phyloP scores from a whole-genome alignment of 139 green algal genomes.

The Medakamo hakoo region DNA sequence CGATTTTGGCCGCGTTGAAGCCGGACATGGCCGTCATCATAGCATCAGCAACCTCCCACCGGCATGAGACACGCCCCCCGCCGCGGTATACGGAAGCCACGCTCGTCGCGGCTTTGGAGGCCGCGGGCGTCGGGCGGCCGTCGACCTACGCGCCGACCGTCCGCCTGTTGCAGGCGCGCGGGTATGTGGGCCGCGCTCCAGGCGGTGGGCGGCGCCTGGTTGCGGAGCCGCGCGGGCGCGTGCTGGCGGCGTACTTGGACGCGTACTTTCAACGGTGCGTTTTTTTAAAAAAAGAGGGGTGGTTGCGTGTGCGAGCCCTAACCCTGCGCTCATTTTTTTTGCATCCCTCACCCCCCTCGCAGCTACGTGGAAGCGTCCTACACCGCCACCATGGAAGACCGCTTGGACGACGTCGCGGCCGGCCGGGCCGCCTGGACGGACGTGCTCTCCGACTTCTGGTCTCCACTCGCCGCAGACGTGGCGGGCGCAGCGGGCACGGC shows the following conservation, averaged over 20 bases:
- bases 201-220: constrained; percentile 32
- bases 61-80: constrained; percentile 63
- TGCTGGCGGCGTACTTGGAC: constrained; percentile 58
- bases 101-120: constrained; percentile 70
- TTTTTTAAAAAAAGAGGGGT: no score
- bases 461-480: constrained; percentile 30
- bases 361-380: constrained; percentile 68
- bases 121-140: constrained; percentile 72
- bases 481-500: constrained; percentile 10
- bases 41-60: neutral
- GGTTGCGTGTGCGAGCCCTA: no score
- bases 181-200: constrained; percentile 50
- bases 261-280: no score
- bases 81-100: constrained; percentile 54
- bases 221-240: constrained; percentile 33
- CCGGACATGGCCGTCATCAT: no score
- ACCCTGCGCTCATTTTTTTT: no score
- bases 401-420: constrained; percentile 45
- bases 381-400: constrained; percentile 41
- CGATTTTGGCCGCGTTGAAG: no score
- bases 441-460: constrained; percentile 49
- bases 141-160: constrained; percentile 83
- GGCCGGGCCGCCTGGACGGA: constrained; percentile 23
- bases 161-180: constrained; percentile 45
- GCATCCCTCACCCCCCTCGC: no score